Evolutionary conservation across 192 early-diverging fungal species (phyloP), one percentile per base, ranked within the genome.

Genomic region (Pilaira anomala): DNA sequence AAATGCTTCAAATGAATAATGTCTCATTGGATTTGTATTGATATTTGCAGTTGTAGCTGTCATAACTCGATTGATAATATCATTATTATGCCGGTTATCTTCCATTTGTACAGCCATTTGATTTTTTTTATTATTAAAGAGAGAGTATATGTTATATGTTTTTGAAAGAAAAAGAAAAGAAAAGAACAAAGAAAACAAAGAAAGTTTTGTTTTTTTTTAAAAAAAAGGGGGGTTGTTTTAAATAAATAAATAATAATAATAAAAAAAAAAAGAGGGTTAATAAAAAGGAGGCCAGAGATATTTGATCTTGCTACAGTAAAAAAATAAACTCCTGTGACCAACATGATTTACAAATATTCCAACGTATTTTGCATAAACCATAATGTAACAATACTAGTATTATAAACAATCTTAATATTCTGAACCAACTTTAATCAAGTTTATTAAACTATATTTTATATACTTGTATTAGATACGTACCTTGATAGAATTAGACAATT

Each of bases 1-100:
- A 16, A 91, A 78, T 21, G 83, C 83, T 19, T 75, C 83, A 21
- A 86, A 83, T 2, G 88, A 88, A 72, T 91, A 91, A 54, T 88
- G 80, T 51, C 86, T 80, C 51, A 12, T 72, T 64, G n/a, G 72
- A 51, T 41, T 62, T 50, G 16, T 16, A 58, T 16, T 59, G 58
- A 66, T 61, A 22, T 72, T 72, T 45, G 66, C 65, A 8, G 70
- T 64, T 16, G 70, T 64, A 12, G 70, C 70, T 19, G 73, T 63
- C 19, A 74, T 63, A 21, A 63, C 63, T 50, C 73, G 46, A 51
- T 62, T 68, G 13, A 74, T 59, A 45, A 68, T 74, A 4, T 60
- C 51, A 16, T 46, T 50, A 24, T 46, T 60, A 11, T 51, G 36
- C 8, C 59, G 52, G 30, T 72, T 24, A 21, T 50, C 48, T 11